A percentile compares a stretch with the other conserved stretches of the same genome.
Conservation (phyloP, 2,329 filamentous ascomycete genomes). For the Chaetomium sp. region DNA sequence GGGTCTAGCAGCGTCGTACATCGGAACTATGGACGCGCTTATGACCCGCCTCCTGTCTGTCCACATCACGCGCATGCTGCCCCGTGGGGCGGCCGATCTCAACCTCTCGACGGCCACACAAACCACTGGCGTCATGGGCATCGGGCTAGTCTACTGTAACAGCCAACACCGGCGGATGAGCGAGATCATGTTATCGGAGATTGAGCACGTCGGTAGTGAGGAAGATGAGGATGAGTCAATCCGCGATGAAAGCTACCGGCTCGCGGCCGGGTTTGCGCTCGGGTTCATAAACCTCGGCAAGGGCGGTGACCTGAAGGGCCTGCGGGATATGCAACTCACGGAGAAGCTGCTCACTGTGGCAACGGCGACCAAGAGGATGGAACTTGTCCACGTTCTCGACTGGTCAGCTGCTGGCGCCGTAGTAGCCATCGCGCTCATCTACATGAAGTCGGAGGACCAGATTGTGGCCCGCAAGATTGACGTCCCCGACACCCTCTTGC, state of each 20-base stretch:
- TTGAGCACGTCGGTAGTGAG: slow-evolving; percentile 80
- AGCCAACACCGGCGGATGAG: slow-evolving; percentile 98
- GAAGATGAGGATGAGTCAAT: slow-evolving; percentile 82
- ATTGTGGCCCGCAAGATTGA: slow-evolving; percentile 89
- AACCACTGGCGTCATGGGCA: slow-evolving; percentile 95
- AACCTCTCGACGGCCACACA: slow-evolving; percentile 93
- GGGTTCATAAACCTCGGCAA: slow-evolving; percentile 94
- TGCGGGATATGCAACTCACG: slow-evolving; percentile 91
- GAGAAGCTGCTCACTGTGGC: slow-evolving; percentile 85
- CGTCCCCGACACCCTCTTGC: slow-evolving; percentile 82
- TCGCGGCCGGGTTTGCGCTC: slow-evolving; percentile 90
- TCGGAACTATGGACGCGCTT: slow-evolving; percentile 95
- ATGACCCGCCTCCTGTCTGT: slow-evolving; percentile 93
- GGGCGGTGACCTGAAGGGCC: slow-evolving; percentile 80
- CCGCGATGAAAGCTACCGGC: slow-evolving; percentile 91
- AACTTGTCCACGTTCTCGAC: slow-evolving; percentile 89
- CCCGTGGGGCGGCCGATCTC: slow-evolving; percentile 86
- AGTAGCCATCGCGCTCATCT: slow-evolving; percentile 86
- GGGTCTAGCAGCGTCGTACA: slow-evolving; percentile 87
- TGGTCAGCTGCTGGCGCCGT: slow-evolving; percentile 92
- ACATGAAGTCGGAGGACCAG: slow-evolving; percentile 93
- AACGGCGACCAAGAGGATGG: slow-evolving; percentile 85
- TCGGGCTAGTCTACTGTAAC: slow-evolving; percentile 89
- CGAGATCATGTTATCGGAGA: slow-evolving; percentile 97
- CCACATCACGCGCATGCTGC: slow-evolving; percentile 92